Evolutionary conservation across 2,329 filamentous ascomycete genomes (phyloP).

Genomic region (Venturia pyrina): DNA sequence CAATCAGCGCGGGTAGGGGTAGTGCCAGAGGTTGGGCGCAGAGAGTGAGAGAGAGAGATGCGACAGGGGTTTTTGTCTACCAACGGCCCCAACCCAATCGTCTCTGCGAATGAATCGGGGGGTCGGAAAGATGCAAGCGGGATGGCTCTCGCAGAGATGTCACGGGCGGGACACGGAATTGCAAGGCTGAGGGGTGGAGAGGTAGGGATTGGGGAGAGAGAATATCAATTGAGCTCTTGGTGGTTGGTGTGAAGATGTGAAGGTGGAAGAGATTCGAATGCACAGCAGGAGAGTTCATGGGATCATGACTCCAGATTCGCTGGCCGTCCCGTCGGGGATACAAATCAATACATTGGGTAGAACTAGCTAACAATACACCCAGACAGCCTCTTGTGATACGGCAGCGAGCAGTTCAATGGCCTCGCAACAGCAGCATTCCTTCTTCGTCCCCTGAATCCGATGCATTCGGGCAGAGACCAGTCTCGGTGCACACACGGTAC

Average conservation of each 20-base stretch:
- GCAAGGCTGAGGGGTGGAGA: slow-evolving; percentile 2
- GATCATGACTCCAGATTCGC: neutral
- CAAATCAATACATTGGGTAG: neutral
- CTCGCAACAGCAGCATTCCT: neutral
- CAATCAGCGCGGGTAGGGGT: slow-evolving; percentile 1
- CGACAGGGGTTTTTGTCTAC: neutral
- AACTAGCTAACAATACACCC: neutral
- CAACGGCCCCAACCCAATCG: neutral
- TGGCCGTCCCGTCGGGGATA: neutral
- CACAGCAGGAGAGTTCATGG: neutral
- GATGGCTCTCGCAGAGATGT: neutral
- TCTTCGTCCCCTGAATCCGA: neutral
- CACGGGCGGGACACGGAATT: neutral
- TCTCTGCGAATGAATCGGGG: neutral
- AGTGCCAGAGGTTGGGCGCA: neutral
- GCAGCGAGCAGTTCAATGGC: neutral
- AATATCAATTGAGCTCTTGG: neutral
- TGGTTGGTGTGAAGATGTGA: neutral
- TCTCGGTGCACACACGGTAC: too few relatives aligned
- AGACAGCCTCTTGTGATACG: neutral
- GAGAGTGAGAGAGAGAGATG: too few relatives aligned
- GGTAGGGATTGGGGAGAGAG: neutral
- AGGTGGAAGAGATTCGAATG: neutral
- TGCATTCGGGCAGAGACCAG: too few relatives aligned
- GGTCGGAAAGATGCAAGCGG: neutral